Conservation (phyloP, 2,329 filamentous ascomycete genomes). For the Colletotrichum sublineola region DNA sequence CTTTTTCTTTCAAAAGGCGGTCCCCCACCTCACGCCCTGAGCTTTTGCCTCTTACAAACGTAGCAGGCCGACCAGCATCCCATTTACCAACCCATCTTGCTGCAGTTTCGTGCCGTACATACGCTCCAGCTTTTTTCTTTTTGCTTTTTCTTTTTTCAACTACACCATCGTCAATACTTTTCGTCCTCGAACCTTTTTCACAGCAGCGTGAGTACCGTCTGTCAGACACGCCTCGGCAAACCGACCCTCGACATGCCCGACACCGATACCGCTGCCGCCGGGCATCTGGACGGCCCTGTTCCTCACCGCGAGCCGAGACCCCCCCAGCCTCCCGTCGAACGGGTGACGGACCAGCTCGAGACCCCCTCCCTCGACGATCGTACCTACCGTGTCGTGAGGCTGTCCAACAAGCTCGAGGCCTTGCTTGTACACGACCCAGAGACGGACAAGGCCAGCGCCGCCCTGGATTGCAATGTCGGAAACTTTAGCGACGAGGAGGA, state of each 20-base stretch:
- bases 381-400: slow-evolving; percentile 85
- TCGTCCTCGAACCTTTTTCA: slow-evolving; percentile 5
- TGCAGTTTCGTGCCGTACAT: slow-evolving; percentile 36
- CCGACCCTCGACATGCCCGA: slow-evolving; percentile 42
- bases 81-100: slow-evolving; percentile 30
- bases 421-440: slow-evolving; percentile 93
- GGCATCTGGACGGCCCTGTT: slow-evolving; percentile 40
- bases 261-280: slow-evolving; percentile 42
- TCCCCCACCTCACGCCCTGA: slow-evolving; percentile 38
- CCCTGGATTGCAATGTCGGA: slow-evolving; percentile 95
- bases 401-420: slow-evolving; percentile 90
- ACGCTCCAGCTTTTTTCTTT: slow-evolving; percentile 1
- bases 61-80: slow-evolving; percentile 31
- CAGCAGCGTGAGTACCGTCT: not conserved
- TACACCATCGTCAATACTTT: slow-evolving; percentile 2
- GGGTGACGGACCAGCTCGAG: slow-evolving; percentile 79
- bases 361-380: slow-evolving; percentile 89
- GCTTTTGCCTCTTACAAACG: slow-evolving; percentile 26
- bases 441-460: slow-evolving; percentile 96
- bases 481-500: slow-evolving; percentile 93
- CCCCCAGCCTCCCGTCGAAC: slow-evolving; percentile 49
- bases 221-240: slow-evolving; percentile 17
- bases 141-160: not conserved
- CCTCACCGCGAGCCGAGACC: slow-evolving; percentile 49
- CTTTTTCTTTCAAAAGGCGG: slow-evolving; percentile 38